These are phyloP conservation scores for Xylariomycetidae sp. DNA, from an alignment of 2,329 filamentous ascomycete genomes.

Conservation along the genomic window DNA sequence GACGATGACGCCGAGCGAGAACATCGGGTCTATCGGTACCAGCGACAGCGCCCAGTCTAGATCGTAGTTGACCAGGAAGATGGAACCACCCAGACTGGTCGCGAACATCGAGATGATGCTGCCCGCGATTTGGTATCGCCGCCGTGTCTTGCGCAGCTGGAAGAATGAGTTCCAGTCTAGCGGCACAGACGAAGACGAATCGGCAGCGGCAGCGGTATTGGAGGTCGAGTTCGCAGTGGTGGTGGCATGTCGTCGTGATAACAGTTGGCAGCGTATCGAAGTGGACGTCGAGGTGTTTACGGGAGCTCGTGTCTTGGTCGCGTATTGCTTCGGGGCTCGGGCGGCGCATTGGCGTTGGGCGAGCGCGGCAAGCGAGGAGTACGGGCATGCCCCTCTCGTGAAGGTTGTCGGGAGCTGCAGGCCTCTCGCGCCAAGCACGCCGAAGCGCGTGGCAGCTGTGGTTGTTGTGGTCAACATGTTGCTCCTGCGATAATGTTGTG, in stretches of 20 bases:
- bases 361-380: conserved; percentile 15
- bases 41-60: conserved; percentile 65
- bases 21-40: conserved; percentile 80
- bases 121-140: conserved; percentile 75
- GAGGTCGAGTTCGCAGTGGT: conserved; percentile 20
- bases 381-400: conserved; percentile 20
- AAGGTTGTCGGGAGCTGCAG: conserved; percentile 23
- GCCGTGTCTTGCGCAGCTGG: conserved; percentile 76
- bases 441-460: conserved; percentile 21
- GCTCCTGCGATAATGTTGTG: conserved; percentile 2
- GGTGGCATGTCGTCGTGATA: conserved; percentile 20
- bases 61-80: conserved; percentile 63
- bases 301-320: conserved; percentile 10
- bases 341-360: conserved; percentile 17
- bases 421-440: conserved; percentile 20
- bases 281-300: conserved; percentile 8
- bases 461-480: conserved; percentile 23
- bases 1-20: conserved; percentile 76
- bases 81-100: conserved; percentile 56
- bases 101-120: conserved; percentile 60
- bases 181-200: conserved; percentile 16
- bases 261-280: conserved; percentile 17
- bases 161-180: conserved; percentile 93
- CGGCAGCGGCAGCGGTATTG: conserved; percentile 18
- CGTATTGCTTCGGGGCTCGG: conserved; percentile 11